Percentiles rank a stretch among this genome's conserved stretches.
Evolutionary conservation across 2,329 filamentous ascomycete genomes (phyloP).

Genomic region (Nothophaeocryptopus gaeumannii): DNA sequence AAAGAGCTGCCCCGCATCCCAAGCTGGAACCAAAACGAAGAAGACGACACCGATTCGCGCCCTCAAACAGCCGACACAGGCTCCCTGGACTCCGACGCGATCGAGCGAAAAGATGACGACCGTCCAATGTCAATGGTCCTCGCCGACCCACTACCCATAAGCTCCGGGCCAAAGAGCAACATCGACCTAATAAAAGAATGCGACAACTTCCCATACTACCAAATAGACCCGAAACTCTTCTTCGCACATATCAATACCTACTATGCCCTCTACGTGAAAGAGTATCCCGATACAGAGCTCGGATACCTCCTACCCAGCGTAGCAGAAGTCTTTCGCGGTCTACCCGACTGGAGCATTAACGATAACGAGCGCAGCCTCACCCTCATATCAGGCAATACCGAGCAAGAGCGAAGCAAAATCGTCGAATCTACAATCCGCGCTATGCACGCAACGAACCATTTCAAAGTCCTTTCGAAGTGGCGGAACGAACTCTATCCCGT

Average conservation of each 20-base stretch:
- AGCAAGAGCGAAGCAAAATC: constrained; percentile 60
- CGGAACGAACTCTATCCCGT: constrained; percentile 77
- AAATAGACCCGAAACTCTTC: constrained; percentile 58
- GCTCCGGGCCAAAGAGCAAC: constrained; percentile 42
- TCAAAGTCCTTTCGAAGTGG: constrained; percentile 75
- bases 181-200: constrained; percentile 57
- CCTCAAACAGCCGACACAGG: constrained; percentile 16
- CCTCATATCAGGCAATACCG: constrained; percentile 55
- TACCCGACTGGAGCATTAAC: constrained; percentile 62
- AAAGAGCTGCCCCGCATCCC: constrained; percentile 32
- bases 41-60: constrained; percentile 19
- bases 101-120: constrained; percentile 9
- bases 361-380: constrained; percentile 59
- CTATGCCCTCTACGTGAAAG: constrained; percentile 64
- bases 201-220: constrained; percentile 71
- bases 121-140: constrained; percentile 21
- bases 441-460: constrained; percentile 68
- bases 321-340: constrained; percentile 54
- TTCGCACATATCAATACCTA: constrained; percentile 47
- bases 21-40: constrained; percentile 25
- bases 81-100: constrained; percentile 21
- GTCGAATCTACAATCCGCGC: constrained; percentile 59
- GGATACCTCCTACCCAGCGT: constrained; percentile 63
- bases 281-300: constrained; percentile 59
- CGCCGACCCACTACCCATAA: constrained; percentile 31